Evolutionary conservation across 2,329 filamentous ascomycete species (phyloP), one percentile per base, ranked within the genome.

Genomic region (Botrytis fabae): DNA sequence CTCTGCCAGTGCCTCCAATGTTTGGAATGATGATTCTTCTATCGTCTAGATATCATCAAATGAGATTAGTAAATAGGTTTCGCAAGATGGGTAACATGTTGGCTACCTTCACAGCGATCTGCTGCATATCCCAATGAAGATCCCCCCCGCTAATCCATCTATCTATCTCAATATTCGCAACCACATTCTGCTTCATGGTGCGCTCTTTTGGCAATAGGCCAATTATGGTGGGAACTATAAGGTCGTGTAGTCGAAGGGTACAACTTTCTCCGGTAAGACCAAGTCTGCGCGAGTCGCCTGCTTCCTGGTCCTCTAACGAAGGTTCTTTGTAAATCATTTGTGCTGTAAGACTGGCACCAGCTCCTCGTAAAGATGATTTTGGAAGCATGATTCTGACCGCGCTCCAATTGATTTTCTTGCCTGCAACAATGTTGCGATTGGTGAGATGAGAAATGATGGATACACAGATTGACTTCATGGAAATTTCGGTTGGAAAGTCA

Each of bases 161-260:
- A 54, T 93, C 90, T 68, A 93, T 83, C 80, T 88, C 87, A 18
- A 93, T 80, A 72, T 87, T 90, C 16, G 88, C 85, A 25, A 91
- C 82, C 1, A 93, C 86, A 69, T 91, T 86, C 82, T 94, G 92
- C 81, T 89, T 92, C 5, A 85, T 86, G 51, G 82, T 76, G 75
- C 92, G 84, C 85, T 95, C 92, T 78, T 94, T 92, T 35, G 84
- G 81, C 78, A 95, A 94, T 42, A 95, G 87, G 0, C 92, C 92
- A 64, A 95, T 88, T 68, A 95, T 81, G 46, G 89, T 90, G 40
- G 92, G 90, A 16, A 93, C 85, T 54, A 85, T 85, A 69, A 94
- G 80, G 32, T 87, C 85, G 64, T 86, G 85, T 14, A 93, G 80
- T 79, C 54, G 79, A 72, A 77, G 81, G 32, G 81, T 80, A 42